phyloP scores from a whole-genome alignment of 805 yeast genomes.

The Yamadazyma nakazawae region DNA sequence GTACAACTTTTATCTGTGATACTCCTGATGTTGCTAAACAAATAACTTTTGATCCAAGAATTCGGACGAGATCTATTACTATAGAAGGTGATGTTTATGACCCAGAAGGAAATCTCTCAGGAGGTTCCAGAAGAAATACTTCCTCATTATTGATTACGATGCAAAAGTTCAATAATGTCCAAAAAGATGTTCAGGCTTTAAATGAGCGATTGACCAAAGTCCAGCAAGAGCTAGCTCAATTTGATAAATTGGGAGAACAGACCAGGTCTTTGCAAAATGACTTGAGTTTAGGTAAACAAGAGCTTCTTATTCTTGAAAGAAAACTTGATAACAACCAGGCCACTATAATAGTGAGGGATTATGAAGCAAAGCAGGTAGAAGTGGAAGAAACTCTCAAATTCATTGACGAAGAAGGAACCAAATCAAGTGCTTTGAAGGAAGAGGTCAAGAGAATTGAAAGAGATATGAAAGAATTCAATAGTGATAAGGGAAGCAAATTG shows the following conservation, averaged over 20 bases:
- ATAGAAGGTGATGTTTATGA: conserved; percentile 92
- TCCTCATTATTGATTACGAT: conserved; percentile 60
- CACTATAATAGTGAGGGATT: conserved; percentile 50
- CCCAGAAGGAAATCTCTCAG: conserved; percentile 93
- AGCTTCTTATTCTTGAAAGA: conserved; percentile 52
- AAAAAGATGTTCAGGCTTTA: conserved; percentile 35
- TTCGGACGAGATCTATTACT: conserved; percentile 81
- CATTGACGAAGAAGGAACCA: conserved; percentile 33
- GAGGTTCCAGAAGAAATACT: conserved; percentile 75
- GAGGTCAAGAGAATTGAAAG: conserved; percentile 57
- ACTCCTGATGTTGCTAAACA: conserved; percentile 86
- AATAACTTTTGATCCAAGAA: conserved; percentile 82
- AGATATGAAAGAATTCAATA: conserved; percentile 79
- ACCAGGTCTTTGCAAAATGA: conserved; percentile 59
- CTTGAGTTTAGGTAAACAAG: conserved; percentile 55
- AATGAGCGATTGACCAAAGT: conserved; percentile 43
- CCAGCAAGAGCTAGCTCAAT: conserved; percentile 37
- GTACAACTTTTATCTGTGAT: conserved; percentile 80
- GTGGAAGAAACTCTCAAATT: conserved; percentile 38
- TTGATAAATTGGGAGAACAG: conserved; percentile 42
- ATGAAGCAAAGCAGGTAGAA: conserved; percentile 44
- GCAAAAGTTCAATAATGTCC: conserved; percentile 56
- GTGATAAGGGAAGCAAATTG: conserved; percentile 77
- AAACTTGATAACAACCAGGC: conserved; percentile 56
- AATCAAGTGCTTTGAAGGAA: conserved; percentile 26